phyloP scores from a whole-genome alignment of 768 basidiomycete species.

The Termitomyces sp. region DNA sequence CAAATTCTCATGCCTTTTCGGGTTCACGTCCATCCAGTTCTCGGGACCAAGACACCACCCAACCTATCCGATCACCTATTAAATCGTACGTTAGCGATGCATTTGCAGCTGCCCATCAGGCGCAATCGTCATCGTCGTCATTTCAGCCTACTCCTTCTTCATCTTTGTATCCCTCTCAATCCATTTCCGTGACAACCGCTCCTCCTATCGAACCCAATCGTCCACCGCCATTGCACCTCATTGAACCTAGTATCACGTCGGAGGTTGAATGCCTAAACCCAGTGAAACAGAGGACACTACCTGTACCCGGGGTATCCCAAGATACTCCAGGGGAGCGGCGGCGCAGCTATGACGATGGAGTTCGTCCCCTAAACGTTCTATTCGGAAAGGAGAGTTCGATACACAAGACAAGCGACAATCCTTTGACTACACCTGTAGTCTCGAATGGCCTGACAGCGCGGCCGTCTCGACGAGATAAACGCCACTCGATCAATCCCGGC shows the following conservation, averaged over 20 bases:
- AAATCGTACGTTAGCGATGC: slow-evolving; percentile 36
- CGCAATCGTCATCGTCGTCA: slow-evolving; percentile 12
- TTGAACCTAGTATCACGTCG: slow-evolving; percentile 15
- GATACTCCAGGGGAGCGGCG: slow-evolving; percentile 26
- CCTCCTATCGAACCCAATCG: slow-evolving; percentile 28
- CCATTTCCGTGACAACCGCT: slow-evolving; percentile 41
- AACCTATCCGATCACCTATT: slow-evolving; percentile 22
- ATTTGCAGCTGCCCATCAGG: slow-evolving; percentile 26
- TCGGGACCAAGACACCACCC: slow-evolving; percentile 12
- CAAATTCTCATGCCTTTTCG: slow-evolving; percentile 1
- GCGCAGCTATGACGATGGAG: slow-evolving; percentile 43
- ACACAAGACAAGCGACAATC: slow-evolving; percentile 16
- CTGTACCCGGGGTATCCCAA: slow-evolving; percentile 27
- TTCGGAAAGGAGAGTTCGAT: slow-evolving; percentile 25
- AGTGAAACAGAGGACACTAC: slow-evolving; percentile 39
- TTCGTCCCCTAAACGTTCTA: slow-evolving; percentile 38
- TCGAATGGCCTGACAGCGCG: slow-evolving; percentile 30
- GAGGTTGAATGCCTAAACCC: slow-evolving; percentile 19
- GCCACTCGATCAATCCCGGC: slow-evolving; percentile 49
- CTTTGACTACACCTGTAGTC: slow-evolving; percentile 14
- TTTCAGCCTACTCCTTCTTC: slow-evolving; percentile 17
- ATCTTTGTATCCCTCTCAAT: slow-evolving; percentile 23
- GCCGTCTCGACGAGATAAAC: slow-evolving; percentile 39
- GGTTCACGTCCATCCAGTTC: slow-evolving; percentile 21
- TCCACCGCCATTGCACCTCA: slow-evolving; percentile 17